These are phyloP conservation scores for Trypanosoma theileri DNA, from an alignment of 208 protist genomes.

Conservation along the genomic window DNA sequence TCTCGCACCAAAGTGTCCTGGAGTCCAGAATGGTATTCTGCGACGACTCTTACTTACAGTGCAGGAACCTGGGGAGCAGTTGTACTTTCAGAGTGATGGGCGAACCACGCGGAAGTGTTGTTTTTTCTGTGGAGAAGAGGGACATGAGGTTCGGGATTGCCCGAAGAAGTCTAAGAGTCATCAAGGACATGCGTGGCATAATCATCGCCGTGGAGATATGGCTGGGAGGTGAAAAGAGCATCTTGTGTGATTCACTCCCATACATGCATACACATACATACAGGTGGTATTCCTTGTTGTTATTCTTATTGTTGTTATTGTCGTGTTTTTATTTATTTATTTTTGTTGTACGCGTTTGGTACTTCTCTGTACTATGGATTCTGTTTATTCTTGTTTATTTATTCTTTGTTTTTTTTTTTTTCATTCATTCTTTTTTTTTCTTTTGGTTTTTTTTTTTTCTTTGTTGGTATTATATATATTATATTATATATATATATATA, in stretches of 20 bases:
- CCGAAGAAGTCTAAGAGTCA: constrained; percentile 55
- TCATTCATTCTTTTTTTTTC: background rate
- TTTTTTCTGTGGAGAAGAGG: constrained; percentile 80
- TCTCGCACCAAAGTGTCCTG: constrained; percentile 78
- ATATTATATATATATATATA: background rate
- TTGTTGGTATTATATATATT: background rate
- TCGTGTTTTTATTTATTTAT: background rate
- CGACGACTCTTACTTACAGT: constrained; percentile 55
- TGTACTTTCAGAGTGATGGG: constrained; percentile 40
- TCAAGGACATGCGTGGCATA: constrained; percentile 29
- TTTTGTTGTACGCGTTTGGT: no score
- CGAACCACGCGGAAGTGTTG: constrained; percentile 54
- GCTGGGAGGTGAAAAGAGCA: background rate
- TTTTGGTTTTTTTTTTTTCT: background rate
- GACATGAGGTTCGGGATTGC: constrained; percentile 73
- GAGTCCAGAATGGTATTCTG: constrained; percentile 63
- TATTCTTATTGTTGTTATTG: no score
- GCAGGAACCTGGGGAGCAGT: constrained; percentile 74
- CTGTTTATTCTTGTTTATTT: background rate
- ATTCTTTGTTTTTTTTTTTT: background rate
- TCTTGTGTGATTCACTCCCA: background rate
- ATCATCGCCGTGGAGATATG: constrained; percentile 6
- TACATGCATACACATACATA: background rate
- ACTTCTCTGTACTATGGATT: background rate
- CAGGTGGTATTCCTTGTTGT: no score